Percentiles rank a stretch among this genome's conserved stretches.
Conservation (phyloP, 2,329 filamentous ascomycete species). For the Exutisphaerella laricina region DNA sequence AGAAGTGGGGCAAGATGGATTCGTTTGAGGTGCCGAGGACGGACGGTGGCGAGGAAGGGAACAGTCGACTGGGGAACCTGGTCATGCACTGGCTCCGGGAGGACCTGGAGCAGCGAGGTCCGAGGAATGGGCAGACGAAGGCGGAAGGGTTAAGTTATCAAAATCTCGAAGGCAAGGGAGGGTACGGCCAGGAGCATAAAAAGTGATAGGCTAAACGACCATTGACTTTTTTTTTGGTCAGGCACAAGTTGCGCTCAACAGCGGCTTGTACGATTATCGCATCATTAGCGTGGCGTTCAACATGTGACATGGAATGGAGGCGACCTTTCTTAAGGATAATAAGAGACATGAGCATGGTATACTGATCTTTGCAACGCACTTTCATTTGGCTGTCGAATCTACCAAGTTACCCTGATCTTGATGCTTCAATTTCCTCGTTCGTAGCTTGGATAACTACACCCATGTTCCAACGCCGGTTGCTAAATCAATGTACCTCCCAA, state of each 20-base stretch:
- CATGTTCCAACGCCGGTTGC: not conserved
- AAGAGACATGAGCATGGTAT: too few relatives aligned
- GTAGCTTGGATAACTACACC: too few relatives aligned
- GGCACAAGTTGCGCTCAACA: constrained; percentile 1
- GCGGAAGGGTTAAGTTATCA: constrained; percentile 63
- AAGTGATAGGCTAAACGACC: too few relatives aligned
- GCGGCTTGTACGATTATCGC: constrained; percentile 1
- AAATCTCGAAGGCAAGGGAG: constrained; percentile 54
- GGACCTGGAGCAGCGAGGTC: constrained; percentile 73
- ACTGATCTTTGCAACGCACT: too few relatives aligned
- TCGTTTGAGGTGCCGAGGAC: constrained; percentile 58
- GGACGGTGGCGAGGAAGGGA: constrained; percentile 53
- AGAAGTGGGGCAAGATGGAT: constrained; percentile 74
- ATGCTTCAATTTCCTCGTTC: too few relatives aligned
- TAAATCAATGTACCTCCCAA: not conserved
- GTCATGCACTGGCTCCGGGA: constrained; percentile 81
- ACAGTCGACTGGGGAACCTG: constrained; percentile 78
- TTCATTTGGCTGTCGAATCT: too few relatives aligned
- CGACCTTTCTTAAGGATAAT: too few relatives aligned
- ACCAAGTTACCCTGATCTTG: too few relatives aligned
- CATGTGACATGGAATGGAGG: too few relatives aligned
- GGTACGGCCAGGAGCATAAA: constrained; percentile 56
- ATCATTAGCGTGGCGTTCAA: constrained; percentile 7
- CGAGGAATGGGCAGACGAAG: constrained; percentile 54
- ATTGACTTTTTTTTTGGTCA: too few relatives aligned